Base-by-base conservation (phyloP, 495 filamentous ascomycete species). In the Cercophora newfieldiana region DNA sequence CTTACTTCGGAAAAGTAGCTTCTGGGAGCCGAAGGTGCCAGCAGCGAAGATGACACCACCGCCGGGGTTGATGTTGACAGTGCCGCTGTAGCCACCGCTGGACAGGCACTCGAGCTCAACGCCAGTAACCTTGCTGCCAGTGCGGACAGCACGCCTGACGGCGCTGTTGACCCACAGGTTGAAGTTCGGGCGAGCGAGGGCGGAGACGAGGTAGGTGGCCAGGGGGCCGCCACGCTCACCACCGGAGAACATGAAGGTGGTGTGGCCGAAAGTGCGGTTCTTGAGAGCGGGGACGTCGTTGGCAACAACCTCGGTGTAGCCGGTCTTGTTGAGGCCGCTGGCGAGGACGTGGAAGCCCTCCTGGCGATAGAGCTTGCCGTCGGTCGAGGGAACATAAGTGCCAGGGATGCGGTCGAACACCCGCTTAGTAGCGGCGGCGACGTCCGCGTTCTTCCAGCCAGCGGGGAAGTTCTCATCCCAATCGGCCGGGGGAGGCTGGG, bases 381-480 rank as follows among this genome's bases (percentile, higher is more conserved):
- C 89, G 61, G 77, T 71, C 0, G 89, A 91, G 2, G 91, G 89
- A 61, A 79, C 75, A 69, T 85, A 85, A 5, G 88, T 91, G 26
- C 89, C 88, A 0, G 90, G 88, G 66, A 91, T 91, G 50, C 88
- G 83, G 30, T 77, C 71, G 72, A 91, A 93, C 25, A 90, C 85
- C 12, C 85, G 81, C 24, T 81, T 75, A 25, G 85, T 84, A 31
- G 77, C 84, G 54, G 75, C 72, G 61, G 75, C 75, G 73, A 92
- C 80, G 69, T 92, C 88, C 3, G 77, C 72, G 33, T 86, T 80
- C 71, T 90, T 87, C 91, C 91, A 94, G 26, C 89, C 90, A 25
- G 77, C 60, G 7, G 91, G 91, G 79, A 91, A 94, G 74, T 90
- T 89, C 68, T 86, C 82, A 69, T 93, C 86, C 82, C 90, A 94